Percentiles rank a stretch among this genome's conserved stretches.
Conservation (phyloP, 2,329 filamentous ascomycete species). For the Neopestalotiopsis rosae region DNA sequence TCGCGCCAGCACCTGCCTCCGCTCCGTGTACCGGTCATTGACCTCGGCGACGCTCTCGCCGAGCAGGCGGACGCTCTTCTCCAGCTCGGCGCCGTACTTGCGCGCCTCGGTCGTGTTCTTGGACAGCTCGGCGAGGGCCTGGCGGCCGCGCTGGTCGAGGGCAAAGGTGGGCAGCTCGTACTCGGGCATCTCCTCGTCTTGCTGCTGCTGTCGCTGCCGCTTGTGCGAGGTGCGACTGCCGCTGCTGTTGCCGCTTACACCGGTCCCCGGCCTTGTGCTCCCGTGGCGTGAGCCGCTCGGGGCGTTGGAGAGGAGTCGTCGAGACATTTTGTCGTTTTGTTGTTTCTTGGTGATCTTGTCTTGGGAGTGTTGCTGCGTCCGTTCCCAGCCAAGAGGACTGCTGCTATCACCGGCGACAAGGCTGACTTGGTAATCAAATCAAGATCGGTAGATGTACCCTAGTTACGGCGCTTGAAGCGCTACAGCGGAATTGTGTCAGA, state of each 20-base stretch:
- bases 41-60: constrained; percentile 52
- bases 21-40: constrained; percentile 49
- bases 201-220: constrained; percentile 13
- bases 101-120: constrained; percentile 43
- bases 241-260: constrained; percentile 1
- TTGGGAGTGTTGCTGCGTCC: neutral
- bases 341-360: neutral
- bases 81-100: constrained; percentile 52
- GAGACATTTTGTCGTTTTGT: constrained; percentile 22
- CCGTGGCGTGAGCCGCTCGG: constrained; percentile 23
- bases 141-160: constrained; percentile 45
- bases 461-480: neutral
- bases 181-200: constrained; percentile 44
- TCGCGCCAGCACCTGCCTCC: constrained; percentile 36
- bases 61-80: constrained; percentile 48
- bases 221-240: constrained; percentile 12
- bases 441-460: too few relatives aligned
- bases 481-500: neutral
- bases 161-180: constrained; percentile 56
- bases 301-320: constrained; percentile 27
- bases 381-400: too few relatives aligned
- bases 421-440: too few relatives aligned
- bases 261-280: constrained; percentile 18
- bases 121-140: constrained; percentile 48
- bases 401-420: too few relatives aligned